phyloP scores from a whole-genome alignment of 257 asterid species.

The Nicotiana tabacum region DNA sequence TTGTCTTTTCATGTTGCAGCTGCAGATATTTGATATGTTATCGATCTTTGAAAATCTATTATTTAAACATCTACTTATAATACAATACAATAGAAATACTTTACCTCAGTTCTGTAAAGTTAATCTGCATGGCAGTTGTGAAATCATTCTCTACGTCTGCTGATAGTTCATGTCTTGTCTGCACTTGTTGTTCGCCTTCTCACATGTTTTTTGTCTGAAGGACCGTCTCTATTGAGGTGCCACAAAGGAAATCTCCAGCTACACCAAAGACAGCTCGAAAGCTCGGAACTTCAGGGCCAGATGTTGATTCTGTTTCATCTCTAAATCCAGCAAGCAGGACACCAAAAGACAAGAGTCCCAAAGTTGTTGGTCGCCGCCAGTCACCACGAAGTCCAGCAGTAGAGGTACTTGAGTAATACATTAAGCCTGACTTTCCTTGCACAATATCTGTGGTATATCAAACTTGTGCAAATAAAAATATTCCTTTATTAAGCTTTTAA shows the following conservation, averaged over 20 bases:
- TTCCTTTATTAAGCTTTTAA: background rate
- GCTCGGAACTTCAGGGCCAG: slow-evolving; percentile 38
- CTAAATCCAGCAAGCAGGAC: slow-evolving; percentile 49
- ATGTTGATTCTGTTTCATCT: slow-evolving; percentile 41
- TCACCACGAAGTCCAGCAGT: slow-evolving; percentile 62
- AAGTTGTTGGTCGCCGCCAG: slow-evolving; percentile 41
- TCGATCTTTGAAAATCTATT: background rate
- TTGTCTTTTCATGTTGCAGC: background rate
- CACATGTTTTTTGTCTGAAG: slow-evolving; percentile 22
- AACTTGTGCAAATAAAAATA: background rate
- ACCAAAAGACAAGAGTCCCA: slow-evolving; percentile 61
- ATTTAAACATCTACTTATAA: background rate
- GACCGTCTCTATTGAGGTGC: slow-evolving; percentile 47
- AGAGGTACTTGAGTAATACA: slow-evolving; percentile 46
- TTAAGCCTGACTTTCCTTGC: background rate
- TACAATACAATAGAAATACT: background rate
- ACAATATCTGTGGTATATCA: background rate
- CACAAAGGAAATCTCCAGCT: slow-evolving; percentile 43
- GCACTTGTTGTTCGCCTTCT: background rate
- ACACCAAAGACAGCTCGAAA: slow-evolving; percentile 48
- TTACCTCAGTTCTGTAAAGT: background rate
- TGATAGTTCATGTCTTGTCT: background rate
- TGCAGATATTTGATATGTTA: background rate
- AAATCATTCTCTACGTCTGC: background rate
- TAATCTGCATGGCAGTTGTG: background rate